Percentiles rank a stretch among this genome's conserved stretches.
phyloP scores from a whole-genome alignment of 2,329 filamentous ascomycete genomes.

The Epichloe amarillans region DNA sequence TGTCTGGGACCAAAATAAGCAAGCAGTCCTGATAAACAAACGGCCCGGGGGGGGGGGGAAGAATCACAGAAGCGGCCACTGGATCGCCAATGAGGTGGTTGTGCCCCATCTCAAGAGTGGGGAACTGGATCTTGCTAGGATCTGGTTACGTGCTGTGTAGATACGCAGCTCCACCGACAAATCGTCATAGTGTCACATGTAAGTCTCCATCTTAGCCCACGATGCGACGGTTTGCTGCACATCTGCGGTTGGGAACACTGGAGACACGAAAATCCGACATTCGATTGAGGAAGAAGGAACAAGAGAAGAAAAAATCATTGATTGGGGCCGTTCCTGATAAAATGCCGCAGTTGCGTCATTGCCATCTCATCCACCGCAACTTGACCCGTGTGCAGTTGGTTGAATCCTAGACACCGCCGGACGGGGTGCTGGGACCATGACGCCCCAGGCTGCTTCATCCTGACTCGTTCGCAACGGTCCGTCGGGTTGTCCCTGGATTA shows the following conservation, averaged over 20 bases:
- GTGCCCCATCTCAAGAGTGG: slow-evolving; percentile 4
- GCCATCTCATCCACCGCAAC: slow-evolving; percentile 11
- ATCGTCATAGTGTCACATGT: slow-evolving; percentile 4
- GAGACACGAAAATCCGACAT: slow-evolving; percentile 12
- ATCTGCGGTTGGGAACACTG: slow-evolving; percentile 6
- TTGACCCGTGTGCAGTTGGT: slow-evolving; percentile 10
- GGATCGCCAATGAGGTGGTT: neutral
- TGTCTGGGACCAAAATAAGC: too few species aligned
- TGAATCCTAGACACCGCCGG: slow-evolving; percentile 2
- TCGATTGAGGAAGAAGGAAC: slow-evolving; percentile 7
- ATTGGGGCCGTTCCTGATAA: slow-evolving; percentile 13
- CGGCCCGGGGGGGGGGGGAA: too few species aligned
- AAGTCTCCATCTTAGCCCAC: slow-evolving; percentile 3
- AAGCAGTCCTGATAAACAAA: too few species aligned
- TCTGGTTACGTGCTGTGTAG: slow-evolving; percentile 1
- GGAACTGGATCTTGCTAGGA: slow-evolving; percentile 7
- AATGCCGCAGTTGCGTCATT: slow-evolving; percentile 19
- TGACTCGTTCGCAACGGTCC: slow-evolving; percentile 1
- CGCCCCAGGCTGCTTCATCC: neutral
- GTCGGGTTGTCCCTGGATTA: neutral
- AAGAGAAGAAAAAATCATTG: neutral
- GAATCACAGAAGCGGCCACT: neutral
- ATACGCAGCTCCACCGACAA: slow-evolving; percentile 5
- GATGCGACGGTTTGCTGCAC: slow-evolving; percentile 2
- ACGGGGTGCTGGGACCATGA: neutral